These are phyloP conservation scores for Talaromyces sp. DNA, from an alignment of 2,329 filamentous ascomycete species.

Conservation along the genomic window DNA sequence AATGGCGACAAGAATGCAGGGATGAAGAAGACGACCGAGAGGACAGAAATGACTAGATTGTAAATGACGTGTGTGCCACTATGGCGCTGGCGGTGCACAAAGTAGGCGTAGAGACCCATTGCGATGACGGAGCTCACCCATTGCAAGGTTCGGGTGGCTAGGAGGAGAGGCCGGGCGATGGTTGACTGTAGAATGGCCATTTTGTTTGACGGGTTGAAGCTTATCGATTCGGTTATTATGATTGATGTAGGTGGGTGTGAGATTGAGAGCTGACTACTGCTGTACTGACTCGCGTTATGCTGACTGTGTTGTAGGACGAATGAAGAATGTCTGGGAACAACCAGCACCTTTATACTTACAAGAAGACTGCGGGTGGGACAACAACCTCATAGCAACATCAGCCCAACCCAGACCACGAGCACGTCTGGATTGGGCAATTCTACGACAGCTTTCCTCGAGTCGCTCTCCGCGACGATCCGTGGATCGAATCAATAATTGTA, in stretches of 20 bases:
- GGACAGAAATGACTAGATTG: constrained; percentile 38
- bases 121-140: constrained; percentile 42
- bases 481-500: background rate
- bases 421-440: background rate
- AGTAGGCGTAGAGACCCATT: constrained; percentile 41
- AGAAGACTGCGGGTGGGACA: background rate
- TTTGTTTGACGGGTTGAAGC: background rate
- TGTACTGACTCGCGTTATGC: background rate
- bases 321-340: too few relatives aligned
- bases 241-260: background rate
- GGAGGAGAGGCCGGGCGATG: constrained; percentile 29
- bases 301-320: too few relatives aligned
- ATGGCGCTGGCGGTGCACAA: constrained; percentile 33
- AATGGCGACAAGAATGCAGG: constrained; percentile 44
- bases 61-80: constrained; percentile 38
- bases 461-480: constrained; percentile 5
- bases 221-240: too few relatives aligned
- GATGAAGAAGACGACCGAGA: constrained; percentile 43
- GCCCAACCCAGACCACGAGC: background rate
- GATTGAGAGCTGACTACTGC: background rate
- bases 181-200: background rate
- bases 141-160: constrained; percentile 31
- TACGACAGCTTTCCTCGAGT: background rate
- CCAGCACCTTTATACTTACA: constrained; percentile 5
- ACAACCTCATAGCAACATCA: constrained; percentile 12